Base-by-base conservation (phyloP, 768 basidiomycete genomes). In the Tylopilus rubrobrunneus region DNA sequence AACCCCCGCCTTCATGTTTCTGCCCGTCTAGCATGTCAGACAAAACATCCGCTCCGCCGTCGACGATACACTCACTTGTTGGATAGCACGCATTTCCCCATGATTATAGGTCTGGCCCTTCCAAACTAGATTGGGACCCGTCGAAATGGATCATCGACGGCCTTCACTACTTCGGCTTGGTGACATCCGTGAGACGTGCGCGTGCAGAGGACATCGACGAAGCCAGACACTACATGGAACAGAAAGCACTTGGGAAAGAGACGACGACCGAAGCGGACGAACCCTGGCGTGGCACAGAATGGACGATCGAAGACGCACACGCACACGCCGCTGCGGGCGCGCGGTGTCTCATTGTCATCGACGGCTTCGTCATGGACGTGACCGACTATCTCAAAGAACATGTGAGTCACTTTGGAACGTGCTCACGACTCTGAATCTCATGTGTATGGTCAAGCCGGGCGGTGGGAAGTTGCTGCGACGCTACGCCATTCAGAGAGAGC, bases 71-170 rank as follows among this genome's bases (percentile, higher is more conserved):
- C 55, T 56, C 14, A 56, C 55, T 19, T 29, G 4, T 37, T 43
- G 33, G 9, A 12, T 43, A 57, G 56, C 55, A 57, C 14, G n/a
- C 56, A 14, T 57, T 57, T 45, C 55, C 56, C n/a, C 55, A 57
- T 31, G 56, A 57, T 36, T 57, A 57, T 27, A 45, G 56, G 21
- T 56, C 56, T 23, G 48, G 56, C 10, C 56, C 56, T 21, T 57
- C 48, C 27, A 50, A 33, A 29, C 28, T 57, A 19, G 55, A 57
- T 23, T 57, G 56, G 56, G 56, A 57, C 27, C 55, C 56, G 19
- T 56, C 56, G n/a, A 57, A 56, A 37, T 56, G 56, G 56, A 46
- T 56, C 33, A 56, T 50, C 25, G 43, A 56, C 17, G 37, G 36
- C 17, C 55, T 56, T 21, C 48, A 37, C 44, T 29, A 27, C 11